phyloP scores from a whole-genome alignment of 768 basidiomycete genomes.

The Agrocybe pediades region DNA sequence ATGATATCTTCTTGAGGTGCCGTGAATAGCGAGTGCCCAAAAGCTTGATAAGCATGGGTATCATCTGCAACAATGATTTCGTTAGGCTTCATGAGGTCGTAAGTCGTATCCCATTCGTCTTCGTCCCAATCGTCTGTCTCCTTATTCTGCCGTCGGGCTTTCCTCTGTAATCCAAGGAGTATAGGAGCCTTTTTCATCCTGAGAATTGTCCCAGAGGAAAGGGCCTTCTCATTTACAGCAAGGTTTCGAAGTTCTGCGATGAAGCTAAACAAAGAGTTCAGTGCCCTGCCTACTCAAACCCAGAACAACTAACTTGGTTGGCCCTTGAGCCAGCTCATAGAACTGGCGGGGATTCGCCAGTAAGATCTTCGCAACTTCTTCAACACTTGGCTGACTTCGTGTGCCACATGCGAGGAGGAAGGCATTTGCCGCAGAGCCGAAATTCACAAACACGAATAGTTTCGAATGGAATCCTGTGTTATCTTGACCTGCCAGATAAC shows the following conservation, averaged over 20 bases:
- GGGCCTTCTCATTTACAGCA: slow-evolving; percentile 69
- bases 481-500: slow-evolving; percentile 61
- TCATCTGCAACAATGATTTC: slow-evolving; percentile 88
- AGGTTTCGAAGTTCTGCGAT: slow-evolving; percentile 82
- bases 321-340: slow-evolving; percentile 69
- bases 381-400: slow-evolving; percentile 81
- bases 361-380: slow-evolving; percentile 75
- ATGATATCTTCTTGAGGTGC: slow-evolving; percentile 91
- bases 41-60: slow-evolving; percentile 75
- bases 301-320: slow-evolving; percentile 54
- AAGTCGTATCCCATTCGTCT: slow-evolving; percentile 72
- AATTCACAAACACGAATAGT: slow-evolving; percentile 88
- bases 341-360: slow-evolving; percentile 71
- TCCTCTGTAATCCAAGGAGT: slow-evolving; percentile 73
- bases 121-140: slow-evolving; percentile 54
- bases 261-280: slow-evolving; percentile 51
- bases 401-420: slow-evolving; percentile 90
- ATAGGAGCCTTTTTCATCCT: slow-evolving; percentile 74
- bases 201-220: slow-evolving; percentile 51
- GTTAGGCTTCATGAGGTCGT: slow-evolving; percentile 69
- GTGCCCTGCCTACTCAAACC: neutral
- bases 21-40: slow-evolving; percentile 72
- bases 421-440: slow-evolving; percentile 76
- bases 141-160: slow-evolving; percentile 36
- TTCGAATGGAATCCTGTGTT: slow-evolving; percentile 71